These are phyloP conservation scores for Cladobotryum mycophilum DNA, from an alignment of 2,329 filamentous ascomycete species.

Conservation along the genomic window DNA sequence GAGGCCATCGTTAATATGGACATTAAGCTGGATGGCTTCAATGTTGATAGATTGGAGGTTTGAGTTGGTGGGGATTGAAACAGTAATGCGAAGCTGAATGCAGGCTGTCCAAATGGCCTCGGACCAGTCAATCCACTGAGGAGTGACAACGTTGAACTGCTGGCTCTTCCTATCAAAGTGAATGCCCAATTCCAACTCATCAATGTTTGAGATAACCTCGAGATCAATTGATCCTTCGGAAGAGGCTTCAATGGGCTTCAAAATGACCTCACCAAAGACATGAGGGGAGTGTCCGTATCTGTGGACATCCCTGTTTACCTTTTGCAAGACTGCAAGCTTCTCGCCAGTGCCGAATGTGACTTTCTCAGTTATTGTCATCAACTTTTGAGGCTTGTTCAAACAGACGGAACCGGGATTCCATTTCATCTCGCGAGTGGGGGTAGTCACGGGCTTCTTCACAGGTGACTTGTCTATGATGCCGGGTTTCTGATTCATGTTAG, in stretches of 20 bases:
- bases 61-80: slow-evolving; percentile 38
- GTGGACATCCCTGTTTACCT: slow-evolving; percentile 18
- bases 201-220: slow-evolving; percentile 40
- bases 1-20: slow-evolving; percentile 36
- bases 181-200: slow-evolving; percentile 29
- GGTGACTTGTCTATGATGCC: slow-evolving; percentile 19
- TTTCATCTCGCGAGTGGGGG: slow-evolving; percentile 15
- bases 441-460: slow-evolving; percentile 16
- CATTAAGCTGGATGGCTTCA: slow-evolving; percentile 31
- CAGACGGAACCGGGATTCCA: slow-evolving; percentile 24
- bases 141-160: slow-evolving; percentile 33
- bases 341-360: slow-evolving; percentile 30
- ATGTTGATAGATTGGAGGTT: slow-evolving; percentile 33
- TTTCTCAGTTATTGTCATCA: slow-evolving; percentile 11
- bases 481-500: slow-evolving; percentile 12
- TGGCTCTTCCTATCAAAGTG: slow-evolving; percentile 31
- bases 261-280: slow-evolving; percentile 39
- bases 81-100: slow-evolving; percentile 40
- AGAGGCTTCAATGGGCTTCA: slow-evolving; percentile 32
- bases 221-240: slow-evolving; percentile 35
- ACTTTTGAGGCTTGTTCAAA: slow-evolving; percentile 18
- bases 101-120: slow-evolving; percentile 24
- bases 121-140: slow-evolving; percentile 29
- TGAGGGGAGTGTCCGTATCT: slow-evolving; percentile 25
- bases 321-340: slow-evolving; percentile 37